A percentile compares a stretch with the other conserved stretches of the same genome.
phyloP scores from a whole-genome alignment of 139 green algal species.

The Haematococcus sp. region DNA sequence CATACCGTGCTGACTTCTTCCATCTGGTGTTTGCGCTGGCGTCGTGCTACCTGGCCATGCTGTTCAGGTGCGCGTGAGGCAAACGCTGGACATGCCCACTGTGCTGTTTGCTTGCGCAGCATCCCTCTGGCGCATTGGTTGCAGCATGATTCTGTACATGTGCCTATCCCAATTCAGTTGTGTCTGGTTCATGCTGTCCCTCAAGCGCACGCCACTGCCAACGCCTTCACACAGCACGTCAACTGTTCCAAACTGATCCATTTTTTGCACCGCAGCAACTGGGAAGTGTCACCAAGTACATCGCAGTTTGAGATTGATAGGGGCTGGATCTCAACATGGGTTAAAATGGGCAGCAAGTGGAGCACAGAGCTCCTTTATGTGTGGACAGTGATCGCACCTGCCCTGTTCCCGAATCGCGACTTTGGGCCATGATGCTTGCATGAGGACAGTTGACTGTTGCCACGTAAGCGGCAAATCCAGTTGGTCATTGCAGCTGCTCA shows the following conservation, averaged over 20 bases:
- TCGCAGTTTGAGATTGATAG: constrained; percentile 51
- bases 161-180: background rate
- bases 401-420: constrained; percentile 47
- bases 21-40: constrained; percentile 70
- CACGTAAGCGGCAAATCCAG: too few relatives aligned
- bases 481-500: too few relatives aligned
- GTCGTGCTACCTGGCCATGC: constrained; percentile 69
- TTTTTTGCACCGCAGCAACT: constrained; percentile 7
- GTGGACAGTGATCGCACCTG: constrained; percentile 79
- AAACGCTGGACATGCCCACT: background rate
- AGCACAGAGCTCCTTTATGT: constrained; percentile 70
- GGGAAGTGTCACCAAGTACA: constrained; percentile 2
- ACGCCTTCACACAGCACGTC: constrained; percentile 10
- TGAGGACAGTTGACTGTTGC: too few relatives aligned
- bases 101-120: background rate
- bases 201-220: background rate
- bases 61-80: constrained; percentile 32
- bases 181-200: background rate
- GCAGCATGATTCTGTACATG: background rate
- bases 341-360: constrained; percentile 81
- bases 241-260: too few relatives aligned
- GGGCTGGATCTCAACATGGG: constrained; percentile 67
- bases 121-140: background rate
- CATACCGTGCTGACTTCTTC: constrained; percentile 66
- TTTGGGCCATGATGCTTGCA: constrained; percentile 58